Evolutionary conservation across 2,329 filamentous ascomycete species (phyloP), one percentile per base, ranked within the genome.

Genomic region (Biscogniauxia sp.): DNA sequence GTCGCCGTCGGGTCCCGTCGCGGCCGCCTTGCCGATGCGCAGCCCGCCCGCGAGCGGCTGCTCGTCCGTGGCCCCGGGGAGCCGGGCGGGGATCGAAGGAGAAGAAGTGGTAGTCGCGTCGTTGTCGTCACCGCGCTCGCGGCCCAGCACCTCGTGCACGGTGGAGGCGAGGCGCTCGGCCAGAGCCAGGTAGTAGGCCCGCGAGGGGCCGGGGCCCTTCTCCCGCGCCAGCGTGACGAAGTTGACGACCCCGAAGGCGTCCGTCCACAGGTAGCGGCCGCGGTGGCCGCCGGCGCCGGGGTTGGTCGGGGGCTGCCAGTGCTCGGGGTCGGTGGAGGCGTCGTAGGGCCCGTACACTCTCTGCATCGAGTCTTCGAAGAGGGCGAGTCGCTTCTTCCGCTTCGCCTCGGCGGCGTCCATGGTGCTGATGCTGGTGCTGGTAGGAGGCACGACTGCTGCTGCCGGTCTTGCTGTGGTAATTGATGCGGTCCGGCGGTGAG

Each of bases 201-300:
- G 57, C 11, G 65, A 64, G 23, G 23, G 23, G 23, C 23, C 23
- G 2, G 28, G 28, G 1, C 61, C 61, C 0, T 70, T 75, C 61
- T 81, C 77, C 5, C 73, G 73, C 62, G 80, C 76, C 2, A 87
- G 75, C 2, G 84, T 87, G 51, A 87, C 70, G 63, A 87, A 80
- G 68, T 86, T 85, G 61, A 87, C 65, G 7, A 87, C 80, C 3
- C 83, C 84, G 66, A 86, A 86, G 0, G 84, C 82, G 64, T 87
- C 84, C 0, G 82, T 86, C 84, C 84, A 86, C 20, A 87, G 77
- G 67, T 86, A 86, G 17, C 84, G 79, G 20, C 84, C 84, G n/a
- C 75, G 76, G 65, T 85, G 82, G 11, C 83, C 84, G 6, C 81
- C 83, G 0, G 82, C 79, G 26, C 76, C 77, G 1, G 77, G 77